Base-by-base conservation (phyloP, 768 basidiomycete species). In the Tubosaeta brunneosetosa region DNA sequence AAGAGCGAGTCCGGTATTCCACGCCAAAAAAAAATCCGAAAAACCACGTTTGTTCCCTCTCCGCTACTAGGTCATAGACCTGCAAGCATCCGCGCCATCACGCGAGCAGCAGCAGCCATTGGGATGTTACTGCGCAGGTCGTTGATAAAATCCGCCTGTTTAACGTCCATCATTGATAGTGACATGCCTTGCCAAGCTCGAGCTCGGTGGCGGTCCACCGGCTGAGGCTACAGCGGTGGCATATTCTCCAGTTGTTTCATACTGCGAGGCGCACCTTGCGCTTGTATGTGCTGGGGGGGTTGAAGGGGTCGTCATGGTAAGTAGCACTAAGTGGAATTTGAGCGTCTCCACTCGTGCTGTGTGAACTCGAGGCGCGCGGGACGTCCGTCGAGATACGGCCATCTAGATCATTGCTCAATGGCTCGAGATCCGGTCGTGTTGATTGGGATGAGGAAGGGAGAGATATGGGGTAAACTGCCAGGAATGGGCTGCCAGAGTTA, bases 91-190 rank as follows among this genome's bases (percentile, higher is more conserved):
- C 57, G 53, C 19, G 60, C 58, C 45, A 65, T 27, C 38, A 65
- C 56, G 7, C 58, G 58, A 10, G 63, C 63, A 27, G 64, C 58
- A 6, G 57, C 59, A 16, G 61, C 57, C 9, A 57, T 59, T 25
- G 57, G 59, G 5, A 66, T 48, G 4, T 66, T 59, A 34, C 53
- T 65, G 44, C 61, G 53, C 17, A 65, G 41, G 22, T 50, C 52
- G 22, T 60, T 59, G 45, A 62, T 58, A 31, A 65, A 62, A 33
- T 65, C 63, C 9, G 62, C 64, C 14, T 65, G 61, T 44, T 61
- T n/a, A n/a, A n/a, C 59, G 49, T 64, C 63, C 4, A 55, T 65
- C 36, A 65, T 47, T 27, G 48, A 40, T 5, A 50, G 60, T 14
- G 54, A 53, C 31, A 37, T 19, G 14, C 51, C 54, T 19, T 38